Percentiles rank a stretch among this genome's conserved stretches.
These are phyloP conservation scores for Ophiognomonia clavigignenti-juglandacearum DNA, from an alignment of 2,329 filamentous ascomycete genomes.

Conservation along the genomic window DNA sequence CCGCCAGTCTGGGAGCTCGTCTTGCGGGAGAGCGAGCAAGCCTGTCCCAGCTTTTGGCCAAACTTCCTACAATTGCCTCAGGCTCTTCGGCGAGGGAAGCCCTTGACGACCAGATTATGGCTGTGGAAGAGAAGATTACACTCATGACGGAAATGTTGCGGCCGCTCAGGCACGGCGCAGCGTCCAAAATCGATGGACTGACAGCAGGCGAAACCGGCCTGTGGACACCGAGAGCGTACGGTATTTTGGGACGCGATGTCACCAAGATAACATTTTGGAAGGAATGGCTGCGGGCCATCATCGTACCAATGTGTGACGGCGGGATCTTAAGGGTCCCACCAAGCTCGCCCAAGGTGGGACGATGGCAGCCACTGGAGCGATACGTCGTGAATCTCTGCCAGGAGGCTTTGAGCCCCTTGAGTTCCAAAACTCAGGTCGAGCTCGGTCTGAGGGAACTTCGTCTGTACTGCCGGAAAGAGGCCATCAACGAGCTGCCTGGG, in stretches of 20 bases:
- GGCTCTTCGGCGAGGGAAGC: conserved; percentile 76
- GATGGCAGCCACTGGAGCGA: conserved; percentile 94
- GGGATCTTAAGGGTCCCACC: conserved; percentile 75
- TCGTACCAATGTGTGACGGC: conserved; percentile 95
- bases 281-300: conserved; percentile 89
- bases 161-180: conserved; percentile 87
- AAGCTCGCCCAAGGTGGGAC: conserved; percentile 83
- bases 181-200: conserved; percentile 93
- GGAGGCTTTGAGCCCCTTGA: conserved; percentile 86
- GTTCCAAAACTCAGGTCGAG: conserved; percentile 94
- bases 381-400: conserved; percentile 97
- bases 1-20: conserved; percentile 83
- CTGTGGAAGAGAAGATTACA: conserved; percentile 93
- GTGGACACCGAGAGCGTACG: conserved; percentile 92
- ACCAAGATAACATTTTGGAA: conserved; percentile 93
- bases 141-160: conserved; percentile 95
- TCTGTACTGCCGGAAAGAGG: conserved; percentile 89
- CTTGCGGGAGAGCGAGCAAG: conserved; percentile 84
- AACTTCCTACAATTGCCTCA: conserved; percentile 73
- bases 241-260: conserved; percentile 80
- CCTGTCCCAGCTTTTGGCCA: conserved; percentile 79
- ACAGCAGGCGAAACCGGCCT: conserved; percentile 93
- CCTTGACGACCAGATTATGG: conserved; percentile 90
- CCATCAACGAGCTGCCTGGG: conserved; percentile 85
- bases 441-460: conserved; percentile 83